A percentile compares a stretch with the other conserved stretches of the same genome.
These are phyloP conservation scores for Yamadazyma aaseri DNA, from an alignment of 1,139 yeast species.

Conservation along the genomic window DNA sequence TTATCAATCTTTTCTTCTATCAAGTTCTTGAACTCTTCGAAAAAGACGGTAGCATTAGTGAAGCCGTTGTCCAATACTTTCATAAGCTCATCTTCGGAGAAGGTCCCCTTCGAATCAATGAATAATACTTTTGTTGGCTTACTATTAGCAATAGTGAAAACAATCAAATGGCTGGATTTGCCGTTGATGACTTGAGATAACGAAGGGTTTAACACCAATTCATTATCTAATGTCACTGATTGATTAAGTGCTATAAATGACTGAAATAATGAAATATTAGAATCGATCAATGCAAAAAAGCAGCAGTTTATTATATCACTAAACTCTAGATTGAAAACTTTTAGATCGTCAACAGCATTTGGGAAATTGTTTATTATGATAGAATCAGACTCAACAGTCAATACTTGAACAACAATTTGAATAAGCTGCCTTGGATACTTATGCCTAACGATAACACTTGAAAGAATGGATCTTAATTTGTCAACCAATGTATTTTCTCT, in stretches of 20 bases:
- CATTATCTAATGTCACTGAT: conserved; percentile 18
- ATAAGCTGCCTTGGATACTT: conserved; percentile 81
- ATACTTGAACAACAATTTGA: conserved; percentile 81
- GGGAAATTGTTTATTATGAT: conserved; percentile 44
- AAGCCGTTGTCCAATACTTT: conserved; percentile 49
- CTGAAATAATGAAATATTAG: conserved; percentile 66
- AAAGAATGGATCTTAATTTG: conserved; percentile 60
- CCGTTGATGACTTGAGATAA: conserved; percentile 38
- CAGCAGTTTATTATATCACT: conserved; percentile 72
- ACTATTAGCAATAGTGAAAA: conserved; percentile 55
- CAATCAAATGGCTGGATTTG: conserved; percentile 65
- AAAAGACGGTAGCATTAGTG: conserved; percentile 42
- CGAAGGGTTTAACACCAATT: conserved; percentile 45
- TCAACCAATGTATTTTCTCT: conserved; percentile 79
- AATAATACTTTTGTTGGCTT: conserved; percentile 55
- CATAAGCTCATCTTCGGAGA: conserved; percentile 55
- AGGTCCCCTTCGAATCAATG: conserved; percentile 72
- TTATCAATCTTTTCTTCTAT: conserved; percentile 47
- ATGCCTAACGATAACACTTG: conserved; percentile 60
- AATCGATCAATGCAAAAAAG: conserved; percentile 72
- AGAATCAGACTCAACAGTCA: conserved; percentile 25
- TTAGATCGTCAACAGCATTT: conserved; percentile 23
- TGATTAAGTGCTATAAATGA: conserved; percentile 55
- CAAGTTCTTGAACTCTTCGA: conserved; percentile 43
- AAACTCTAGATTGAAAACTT: conserved; percentile 53